Percentiles rank a stretch among this genome's conserved stretches.
Conservation (phyloP, 257 asterid genomes). For the Forsythia viridissima region DNA sequence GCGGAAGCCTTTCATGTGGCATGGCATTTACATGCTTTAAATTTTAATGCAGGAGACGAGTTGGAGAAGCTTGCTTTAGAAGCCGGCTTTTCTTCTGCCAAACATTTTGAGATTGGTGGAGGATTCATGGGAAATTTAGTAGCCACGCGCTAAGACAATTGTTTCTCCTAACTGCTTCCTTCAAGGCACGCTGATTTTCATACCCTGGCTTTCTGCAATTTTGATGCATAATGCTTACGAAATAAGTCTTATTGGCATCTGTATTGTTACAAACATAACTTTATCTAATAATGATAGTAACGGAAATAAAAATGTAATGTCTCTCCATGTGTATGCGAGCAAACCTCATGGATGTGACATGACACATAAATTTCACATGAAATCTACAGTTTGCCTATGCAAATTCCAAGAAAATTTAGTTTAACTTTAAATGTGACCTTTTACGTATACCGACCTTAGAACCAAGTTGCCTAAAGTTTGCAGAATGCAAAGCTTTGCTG, state of each 20-base stretch:
- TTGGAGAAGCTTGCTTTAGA: conserved; percentile 74
- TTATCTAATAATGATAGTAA: background rate
- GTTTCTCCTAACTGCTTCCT: background rate
- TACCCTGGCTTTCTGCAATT: conserved; percentile 20
- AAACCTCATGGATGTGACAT: too few relatives aligned
- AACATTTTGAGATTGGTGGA: conserved; percentile 57
- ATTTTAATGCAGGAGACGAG: conserved; percentile 63
- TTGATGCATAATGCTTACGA: background rate
- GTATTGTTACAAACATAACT: background rate
- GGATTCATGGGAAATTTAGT: conserved; percentile 83
- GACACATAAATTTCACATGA: too few relatives aligned
- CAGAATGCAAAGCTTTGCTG: too few relatives aligned
- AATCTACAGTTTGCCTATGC: too few relatives aligned
- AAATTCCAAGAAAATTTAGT: too few relatives aligned
- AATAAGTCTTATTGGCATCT: background rate
- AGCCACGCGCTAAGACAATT: conserved; percentile 44
- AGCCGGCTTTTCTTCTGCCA: conserved; percentile 72
- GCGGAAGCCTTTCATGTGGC: background rate
- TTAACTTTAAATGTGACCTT: too few relatives aligned
- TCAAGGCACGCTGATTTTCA: conserved; percentile 3
- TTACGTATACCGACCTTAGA: too few relatives aligned
- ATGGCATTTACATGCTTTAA: background rate
- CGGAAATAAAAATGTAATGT: background rate
- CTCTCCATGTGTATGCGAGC: background rate
- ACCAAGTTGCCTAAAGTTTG: background rate